Percentiles rank a stretch among this genome's conserved stretches.
Evolutionary conservation across 768 basidiomycete species (phyloP).

Genomic region (Boletus fagicola): DNA sequence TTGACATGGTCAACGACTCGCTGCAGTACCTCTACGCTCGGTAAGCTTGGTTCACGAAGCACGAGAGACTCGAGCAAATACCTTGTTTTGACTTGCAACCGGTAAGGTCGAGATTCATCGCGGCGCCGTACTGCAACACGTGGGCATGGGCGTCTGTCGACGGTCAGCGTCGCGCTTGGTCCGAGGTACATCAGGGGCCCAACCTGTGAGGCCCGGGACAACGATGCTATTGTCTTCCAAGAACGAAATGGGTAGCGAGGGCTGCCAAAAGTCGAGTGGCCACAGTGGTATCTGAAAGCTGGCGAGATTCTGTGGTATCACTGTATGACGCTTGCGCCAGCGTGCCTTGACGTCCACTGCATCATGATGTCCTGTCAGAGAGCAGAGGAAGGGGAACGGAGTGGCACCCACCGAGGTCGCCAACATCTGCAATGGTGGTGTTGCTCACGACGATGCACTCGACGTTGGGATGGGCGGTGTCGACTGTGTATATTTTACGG

Average conservation of each 20-base stretch:
- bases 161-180: not conserved
- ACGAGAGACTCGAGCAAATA: slow-evolving; percentile 19
- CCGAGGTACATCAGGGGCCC: not conserved
- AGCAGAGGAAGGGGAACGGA: not conserved
- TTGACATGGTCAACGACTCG: slow-evolving; percentile 58
- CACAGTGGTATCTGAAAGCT: slow-evolving; percentile 23
- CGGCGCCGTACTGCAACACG: slow-evolving; percentile 64
- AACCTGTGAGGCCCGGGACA: slow-evolving; percentile 75
- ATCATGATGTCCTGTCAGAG: not conserved
- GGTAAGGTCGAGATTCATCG: slow-evolving; percentile 65
- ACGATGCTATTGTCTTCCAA: slow-evolving; percentile 44
- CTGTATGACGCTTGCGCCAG: slow-evolving; percentile 15
- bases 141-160: slow-evolving; percentile 76
- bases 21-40: slow-evolving; percentile 54
- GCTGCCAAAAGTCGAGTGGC: slow-evolving; percentile 21
- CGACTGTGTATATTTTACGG: slow-evolving; percentile 68
- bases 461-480: slow-evolving; percentile 46
- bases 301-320: not conserved
- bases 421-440: slow-evolving; percentile 46
- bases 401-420: slow-evolving; percentile 43
- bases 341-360: slow-evolving; percentile 27
- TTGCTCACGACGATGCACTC: slow-evolving; percentile 61
- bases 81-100: slow-evolving; percentile 59
- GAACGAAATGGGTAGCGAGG: slow-evolving; percentile 22
- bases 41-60: not conserved